Evolutionary conservation across 1,139 yeast species (phyloP), one percentile per base, ranked within the genome.

Genomic region (Debaryomyces coudertii): DNA sequence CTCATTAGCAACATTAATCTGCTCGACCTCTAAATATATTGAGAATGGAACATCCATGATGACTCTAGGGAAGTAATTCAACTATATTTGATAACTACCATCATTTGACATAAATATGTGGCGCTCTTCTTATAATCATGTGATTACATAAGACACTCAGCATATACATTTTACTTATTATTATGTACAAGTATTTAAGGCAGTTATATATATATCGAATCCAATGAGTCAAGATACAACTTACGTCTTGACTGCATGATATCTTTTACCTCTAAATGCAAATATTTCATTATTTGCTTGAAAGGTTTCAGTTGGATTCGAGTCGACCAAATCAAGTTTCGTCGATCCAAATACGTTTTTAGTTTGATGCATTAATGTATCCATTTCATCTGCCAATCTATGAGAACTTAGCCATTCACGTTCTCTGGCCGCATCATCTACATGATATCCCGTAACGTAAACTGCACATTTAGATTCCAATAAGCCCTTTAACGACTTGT

Each of bases 191-290:
- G 40, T 43, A 35, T 38, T 45, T 42, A 34, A 25, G 40, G 22
- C n/a, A 14, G 27, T 31, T 16, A 36, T 40, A 31, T 15, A 25
- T 38, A 37, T 58, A 34, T 55, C 53, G 59, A 58, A 47, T 51
- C 38, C 22, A n/a, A 25, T 20, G 8, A 24, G 24, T 20, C 34
- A 27, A 40, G 34, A 15, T 15, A 42, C 22, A 9, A 16, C 11
- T 49, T 57, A 70, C 45, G 60, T 64, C 49, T 62, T 65, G 55
- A 87, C 79, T 36, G 97, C 96, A 62, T 90, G 97, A 70, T 93
- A 93, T 66, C 98, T 82, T 79, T 93, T 93, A 56, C 99, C 99
- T 71, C 99, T 84, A 66, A 92, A 81, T 20, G 93, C 98, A 65
- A 89, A 90, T 45, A 93, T 70, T 62, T 84, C 83, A 73, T 88